Evolutionary conservation across 495 filamentous ascomycete species (phyloP), one percentile per base, ranked within the genome.

Genomic region (Aspergillus affinis): DNA sequence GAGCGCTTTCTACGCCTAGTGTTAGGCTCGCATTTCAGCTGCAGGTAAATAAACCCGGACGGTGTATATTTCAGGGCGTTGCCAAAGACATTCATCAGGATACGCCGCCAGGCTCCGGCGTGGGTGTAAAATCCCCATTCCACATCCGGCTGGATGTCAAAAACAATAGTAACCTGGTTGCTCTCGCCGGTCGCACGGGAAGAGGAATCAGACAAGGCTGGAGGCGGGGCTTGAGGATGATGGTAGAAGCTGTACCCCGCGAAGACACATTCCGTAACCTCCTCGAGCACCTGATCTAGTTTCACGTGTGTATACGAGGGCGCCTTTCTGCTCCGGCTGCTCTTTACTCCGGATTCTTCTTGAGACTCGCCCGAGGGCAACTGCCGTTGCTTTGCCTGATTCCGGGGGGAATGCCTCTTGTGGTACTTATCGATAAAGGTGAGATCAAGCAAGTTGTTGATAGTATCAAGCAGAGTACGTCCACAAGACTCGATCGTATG

Each of bases 401-500:
- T 50, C 12, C 6, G 6, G 50, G 47, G 18, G 17, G 29, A 51
- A 29, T 32, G 50, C 8, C 36, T 56, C 49, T 66, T 64, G 17
- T 54, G 52, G 30, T 62, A 68, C 26, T 70, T 56, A 54, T 67
- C 58, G 41, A 71, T 69, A 23, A 63, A 67, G 0, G 80, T 76
- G 61, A 83, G 81, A 61, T 88, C 84, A 0, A 88, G 65, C 66
- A 86, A 72, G 66, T 90, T 84, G 58, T 89, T 85, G 60, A 90
- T 85, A 0, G 86, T 89, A 62, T 90, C 88, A 10, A 91, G 75
- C 0, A 90, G 70, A 0, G 88, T 90, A 46, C 81, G 81, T 4
- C 84, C 86, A 54, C 85, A 90, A 0, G 82, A 82, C 44, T 88
- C 83, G 36, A 90, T 82, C 30, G 86, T 88, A 57, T 86, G 78